Percentiles rank a stretch among this genome's conserved stretches.
phyloP scores from a whole-genome alignment of 441 rosid genomes.

The Gossypium lobatum region DNA sequence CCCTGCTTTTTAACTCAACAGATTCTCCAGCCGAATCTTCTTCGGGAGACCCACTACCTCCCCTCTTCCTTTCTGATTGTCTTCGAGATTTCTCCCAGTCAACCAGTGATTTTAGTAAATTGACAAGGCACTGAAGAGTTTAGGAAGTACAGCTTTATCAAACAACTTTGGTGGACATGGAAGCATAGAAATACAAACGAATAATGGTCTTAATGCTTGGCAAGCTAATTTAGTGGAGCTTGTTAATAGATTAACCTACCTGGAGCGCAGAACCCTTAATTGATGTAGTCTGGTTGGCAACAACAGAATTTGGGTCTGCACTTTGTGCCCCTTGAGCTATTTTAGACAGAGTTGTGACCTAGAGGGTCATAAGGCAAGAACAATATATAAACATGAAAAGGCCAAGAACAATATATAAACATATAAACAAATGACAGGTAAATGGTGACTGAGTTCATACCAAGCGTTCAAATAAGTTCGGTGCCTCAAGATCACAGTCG shows the following conservation, averaged over 20 bases:
- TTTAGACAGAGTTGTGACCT: constrained; percentile 90
- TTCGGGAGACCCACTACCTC: constrained; percentile 29
- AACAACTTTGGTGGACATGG: constrained; percentile 16
- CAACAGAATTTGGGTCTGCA: constrained; percentile 78
- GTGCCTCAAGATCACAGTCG: constrained; percentile 98
- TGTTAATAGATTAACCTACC: constrained; percentile 38
- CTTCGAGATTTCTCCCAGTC: constrained; percentile 88
- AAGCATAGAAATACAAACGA: constrained; percentile 1
- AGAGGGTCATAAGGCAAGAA: constrained; percentile 23
- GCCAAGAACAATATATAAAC: constrained; percentile 9
- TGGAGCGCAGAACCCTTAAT: constrained; percentile 90
- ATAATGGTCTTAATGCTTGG: background rate
- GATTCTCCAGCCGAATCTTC: constrained; percentile 53
- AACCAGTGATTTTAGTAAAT: constrained; percentile 85
- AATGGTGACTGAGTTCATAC: constrained; percentile 33
- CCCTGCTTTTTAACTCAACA: constrained; percentile 48
- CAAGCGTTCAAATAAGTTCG: constrained; percentile 99
- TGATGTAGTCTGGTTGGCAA: constrained; percentile 70
- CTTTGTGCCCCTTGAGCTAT: constrained; percentile 90
- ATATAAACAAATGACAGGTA: constrained; percentile 5
- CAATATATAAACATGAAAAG: constrained; percentile 6
- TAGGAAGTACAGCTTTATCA: constrained; percentile 23
- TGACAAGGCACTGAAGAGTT: constrained; percentile 79
- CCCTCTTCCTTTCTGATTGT: constrained; percentile 37
- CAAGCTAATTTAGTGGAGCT: constrained; percentile 1